Percentiles rank a stretch among this genome's conserved stretches.
phyloP scores from a whole-genome alignment of 75 land plant species.

The Azolla pinnata region DNA sequence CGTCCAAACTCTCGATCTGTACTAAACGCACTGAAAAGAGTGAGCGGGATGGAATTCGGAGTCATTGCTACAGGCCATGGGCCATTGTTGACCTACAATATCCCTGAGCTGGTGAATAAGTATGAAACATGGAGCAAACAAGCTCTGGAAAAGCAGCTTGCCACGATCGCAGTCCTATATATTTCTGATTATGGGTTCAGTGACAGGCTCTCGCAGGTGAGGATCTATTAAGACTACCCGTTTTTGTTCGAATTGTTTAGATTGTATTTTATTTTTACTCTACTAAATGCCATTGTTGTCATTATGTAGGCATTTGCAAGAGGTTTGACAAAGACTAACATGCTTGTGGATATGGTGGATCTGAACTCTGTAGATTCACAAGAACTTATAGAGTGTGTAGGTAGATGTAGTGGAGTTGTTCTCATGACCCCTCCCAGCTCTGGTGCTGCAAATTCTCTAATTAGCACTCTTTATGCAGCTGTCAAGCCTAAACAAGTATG shows the following conservation, averaged over 20 bases:
- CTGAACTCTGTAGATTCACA: slow-evolving; percentile 32
- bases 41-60: slow-evolving; percentile 27
- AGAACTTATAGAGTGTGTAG: slow-evolving; percentile 36
- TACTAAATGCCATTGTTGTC: no score
- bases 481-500: slow-evolving; percentile 38
- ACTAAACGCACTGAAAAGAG: slow-evolving; percentile 30
- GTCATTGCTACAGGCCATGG: slow-evolving; percentile 41
- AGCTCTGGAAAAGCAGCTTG: slow-evolving; percentile 41
- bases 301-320: slow-evolving; percentile 34
- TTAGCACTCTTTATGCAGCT: slow-evolving; percentile 35
- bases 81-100: slow-evolving; percentile 35
- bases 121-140: slow-evolving; percentile 47
- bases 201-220: slow-evolving; percentile 46
- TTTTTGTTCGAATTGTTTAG: no score
- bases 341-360: slow-evolving; percentile 41
- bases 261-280: no score
- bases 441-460: slow-evolving; percentile 31
- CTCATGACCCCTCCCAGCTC: slow-evolving; percentile 46
- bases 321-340: slow-evolving; percentile 43
- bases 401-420: slow-evolving; percentile 34
- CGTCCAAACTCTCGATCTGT: slow-evolving; percentile 42
- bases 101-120: slow-evolving; percentile 35
- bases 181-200: slow-evolving; percentile 47
- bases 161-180: slow-evolving; percentile 41
- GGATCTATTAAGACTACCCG: no score